A percentile compares a stretch with the other conserved stretches of the same genome.
These are phyloP conservation scores for Colletotrichum sp. DNA, from an alignment of 2,329 filamentous ascomycete species.

Conservation along the genomic window DNA sequence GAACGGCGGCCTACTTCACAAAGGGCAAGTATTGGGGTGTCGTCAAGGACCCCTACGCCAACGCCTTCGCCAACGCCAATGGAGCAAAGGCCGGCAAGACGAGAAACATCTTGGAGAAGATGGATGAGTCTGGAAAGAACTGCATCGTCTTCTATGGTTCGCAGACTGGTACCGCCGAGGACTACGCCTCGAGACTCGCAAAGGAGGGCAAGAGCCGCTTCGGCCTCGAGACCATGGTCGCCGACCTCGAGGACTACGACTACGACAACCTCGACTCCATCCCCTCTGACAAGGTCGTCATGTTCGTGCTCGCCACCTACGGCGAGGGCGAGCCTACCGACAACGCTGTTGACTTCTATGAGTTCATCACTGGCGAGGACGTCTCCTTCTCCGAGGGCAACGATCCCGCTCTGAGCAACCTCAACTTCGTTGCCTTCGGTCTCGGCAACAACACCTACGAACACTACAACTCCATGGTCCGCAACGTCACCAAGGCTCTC, in stretches of 20 bases:
- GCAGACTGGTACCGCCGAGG: conserved; percentile 97
- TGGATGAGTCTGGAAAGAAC: conserved; percentile 95
- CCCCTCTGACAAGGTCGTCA: conserved; percentile 86
- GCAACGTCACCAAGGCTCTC: conserved; percentile 83
- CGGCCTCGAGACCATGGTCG: conserved; percentile 97
- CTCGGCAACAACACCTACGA: conserved; percentile 99
- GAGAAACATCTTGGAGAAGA: conserved; percentile 91
- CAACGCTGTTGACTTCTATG: conserved; percentile 98
- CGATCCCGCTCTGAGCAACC: conserved; percentile 77
- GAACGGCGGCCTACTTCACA: conserved; percentile 94
- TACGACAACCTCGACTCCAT: conserved; percentile 91
- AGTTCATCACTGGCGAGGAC: conserved; percentile 88
- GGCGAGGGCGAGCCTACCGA: conserved; percentile 98
- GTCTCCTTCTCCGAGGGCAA: conserved; percentile 77
- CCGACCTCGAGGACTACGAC: conserved; percentile 97
- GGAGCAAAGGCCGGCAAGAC: conserved; percentile 82
- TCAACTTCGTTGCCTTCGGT: conserved; percentile 95
- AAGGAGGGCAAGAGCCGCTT: conserved; percentile 98
- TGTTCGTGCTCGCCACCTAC: conserved; percentile 97
- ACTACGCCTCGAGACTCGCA: conserved; percentile 93
- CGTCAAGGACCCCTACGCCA: conserved; percentile 86
- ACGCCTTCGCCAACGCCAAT: conserved; percentile 72
- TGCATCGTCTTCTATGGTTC: conserved; percentile 99
- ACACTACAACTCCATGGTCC: conserved; percentile 99
- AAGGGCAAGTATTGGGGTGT: conserved; percentile 95